A percentile compares a stretch with the other conserved stretches of the same genome.
Evolutionary conservation across 768 basidiomycete genomes (phyloP).

Genomic region (Russula abietina): DNA sequence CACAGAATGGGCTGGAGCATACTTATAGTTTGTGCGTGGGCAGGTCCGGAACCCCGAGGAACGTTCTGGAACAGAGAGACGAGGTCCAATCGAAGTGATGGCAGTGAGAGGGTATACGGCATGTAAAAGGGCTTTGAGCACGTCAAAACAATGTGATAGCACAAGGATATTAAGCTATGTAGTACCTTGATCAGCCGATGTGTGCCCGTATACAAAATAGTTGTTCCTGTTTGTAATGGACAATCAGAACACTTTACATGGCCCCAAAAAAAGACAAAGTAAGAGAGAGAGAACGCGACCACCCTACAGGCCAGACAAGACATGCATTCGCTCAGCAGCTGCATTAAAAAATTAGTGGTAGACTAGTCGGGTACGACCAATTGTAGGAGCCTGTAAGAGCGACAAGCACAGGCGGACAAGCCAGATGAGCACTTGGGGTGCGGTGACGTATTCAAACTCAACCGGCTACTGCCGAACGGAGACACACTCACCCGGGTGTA

Average conservation of each 20-base stretch:
- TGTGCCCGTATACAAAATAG: not conserved
- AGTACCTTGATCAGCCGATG: slow-evolving; percentile 13
- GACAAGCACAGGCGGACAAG: too few species aligned
- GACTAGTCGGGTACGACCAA: not conserved
- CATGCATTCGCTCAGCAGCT: slow-evolving; percentile 9
- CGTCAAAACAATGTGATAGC: not conserved
- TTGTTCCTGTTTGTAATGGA: slow-evolving; percentile 8
- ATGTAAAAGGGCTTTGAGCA: not conserved
- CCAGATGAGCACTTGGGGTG: too few species aligned
- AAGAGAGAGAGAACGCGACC: not conserved
- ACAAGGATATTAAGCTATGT: not conserved
- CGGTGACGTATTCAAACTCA: not conserved
- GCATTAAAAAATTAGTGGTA: not conserved
- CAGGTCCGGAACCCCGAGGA: not conserved
- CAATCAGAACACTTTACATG: slow-evolving; percentile 10
- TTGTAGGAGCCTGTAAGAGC: too few species aligned
- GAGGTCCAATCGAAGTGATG: not conserved
- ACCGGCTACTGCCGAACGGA: slow-evolving; percentile 9
- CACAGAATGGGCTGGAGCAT: not conserved
- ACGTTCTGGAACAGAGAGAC: slow-evolving; percentile 19
- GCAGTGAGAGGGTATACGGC: not conserved
- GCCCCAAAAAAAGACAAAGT: not conserved
- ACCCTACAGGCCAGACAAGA: slow-evolving; percentile 5
- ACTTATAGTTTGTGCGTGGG: slow-evolving; percentile 6
- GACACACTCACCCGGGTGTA: not conserved